Conservation (phyloP, 2,329 filamentous ascomycete species). For the Clonostachys chloroleuca region DNA sequence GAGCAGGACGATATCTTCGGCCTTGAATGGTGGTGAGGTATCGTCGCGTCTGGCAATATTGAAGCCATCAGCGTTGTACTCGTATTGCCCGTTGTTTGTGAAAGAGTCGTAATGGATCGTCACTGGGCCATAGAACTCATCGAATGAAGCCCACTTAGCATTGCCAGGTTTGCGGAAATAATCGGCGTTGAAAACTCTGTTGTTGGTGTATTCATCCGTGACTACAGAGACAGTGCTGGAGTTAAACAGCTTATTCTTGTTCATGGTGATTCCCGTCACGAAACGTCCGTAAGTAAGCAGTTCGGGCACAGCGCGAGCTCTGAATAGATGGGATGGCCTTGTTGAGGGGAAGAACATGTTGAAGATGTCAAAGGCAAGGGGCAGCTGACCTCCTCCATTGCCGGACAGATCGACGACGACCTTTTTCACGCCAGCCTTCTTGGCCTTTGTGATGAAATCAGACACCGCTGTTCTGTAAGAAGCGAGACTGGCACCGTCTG, state of each 20-base stretch:
- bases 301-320: not conserved
- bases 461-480: not conserved
- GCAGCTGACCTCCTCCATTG: conserved; percentile 53
- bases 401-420: conserved; percentile 59
- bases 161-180: no score
- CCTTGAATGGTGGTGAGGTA: conserved; percentile 17
- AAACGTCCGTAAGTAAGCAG: not conserved
- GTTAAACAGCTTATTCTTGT: conserved; percentile 1
- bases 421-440: conserved; percentile 21
- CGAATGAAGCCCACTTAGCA: not conserved
- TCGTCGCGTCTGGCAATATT: conserved; percentile 2
- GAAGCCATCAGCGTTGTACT: conserved; percentile 38
- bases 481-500: not conserved
- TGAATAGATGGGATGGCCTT: not conserved
- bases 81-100: not conserved
- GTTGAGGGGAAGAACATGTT: conserved; percentile 23
- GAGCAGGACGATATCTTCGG: conserved; percentile 34
- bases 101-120: not conserved
- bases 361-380: conserved; percentile 43
- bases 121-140: not conserved
- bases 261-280: not conserved
- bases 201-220: no score
- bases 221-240: not conserved
- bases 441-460: not conserved
- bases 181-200: no score